A percentile compares a stretch with the other conserved stretches of the same genome.
Evolutionary conservation across 495 filamentous ascomycete species (phyloP).

Genomic region (Parmelia sp.): DNA sequence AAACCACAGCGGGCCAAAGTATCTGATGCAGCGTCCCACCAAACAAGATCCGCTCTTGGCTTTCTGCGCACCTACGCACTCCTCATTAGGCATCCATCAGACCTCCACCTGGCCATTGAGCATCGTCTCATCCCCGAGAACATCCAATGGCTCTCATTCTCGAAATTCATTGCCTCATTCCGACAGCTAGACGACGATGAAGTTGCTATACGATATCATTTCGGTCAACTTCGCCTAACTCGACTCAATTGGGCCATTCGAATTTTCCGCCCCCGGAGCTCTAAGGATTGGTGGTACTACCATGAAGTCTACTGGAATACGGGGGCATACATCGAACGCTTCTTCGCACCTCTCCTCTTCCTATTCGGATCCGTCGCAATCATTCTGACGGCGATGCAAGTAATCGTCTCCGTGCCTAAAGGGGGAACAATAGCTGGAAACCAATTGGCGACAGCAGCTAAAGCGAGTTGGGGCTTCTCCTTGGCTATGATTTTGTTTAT

Average conservation of each 20-base stretch:
- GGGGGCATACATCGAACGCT: conserved; percentile 26
- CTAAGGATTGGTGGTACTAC: conserved; percentile 18
- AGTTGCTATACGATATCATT: conserved; percentile 31
- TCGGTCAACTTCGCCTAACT: conserved; percentile 37
- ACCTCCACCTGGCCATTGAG: conserved; percentile 35
- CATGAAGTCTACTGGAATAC: conserved; percentile 28
- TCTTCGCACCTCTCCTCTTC: conserved; percentile 30
- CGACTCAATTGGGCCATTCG: conserved; percentile 32
- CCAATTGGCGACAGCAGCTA: background rate
- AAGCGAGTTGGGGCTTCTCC: background rate
- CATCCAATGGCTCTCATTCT: conserved; percentile 19
- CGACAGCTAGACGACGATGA: conserved; percentile 16
- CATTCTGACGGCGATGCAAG: conserved; percentile 27
- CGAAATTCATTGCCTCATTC: conserved; percentile 10
- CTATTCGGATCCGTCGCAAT: conserved; percentile 31
- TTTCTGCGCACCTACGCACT: conserved; percentile 37
- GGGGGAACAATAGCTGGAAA: background rate
- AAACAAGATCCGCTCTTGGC: conserved; percentile 32
- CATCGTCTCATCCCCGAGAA: conserved; percentile 27
- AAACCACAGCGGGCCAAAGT: background rate
- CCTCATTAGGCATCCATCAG: conserved; percentile 35
- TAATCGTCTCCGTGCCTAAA: conserved; percentile 5
- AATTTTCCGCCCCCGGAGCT: conserved; percentile 7
- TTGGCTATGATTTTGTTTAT: background rate
- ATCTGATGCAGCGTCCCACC: background rate